These are phyloP conservation scores for Beauveria sp. DNA, from an alignment of 2,329 filamentous ascomycete species.

Conservation along the genomic window DNA sequence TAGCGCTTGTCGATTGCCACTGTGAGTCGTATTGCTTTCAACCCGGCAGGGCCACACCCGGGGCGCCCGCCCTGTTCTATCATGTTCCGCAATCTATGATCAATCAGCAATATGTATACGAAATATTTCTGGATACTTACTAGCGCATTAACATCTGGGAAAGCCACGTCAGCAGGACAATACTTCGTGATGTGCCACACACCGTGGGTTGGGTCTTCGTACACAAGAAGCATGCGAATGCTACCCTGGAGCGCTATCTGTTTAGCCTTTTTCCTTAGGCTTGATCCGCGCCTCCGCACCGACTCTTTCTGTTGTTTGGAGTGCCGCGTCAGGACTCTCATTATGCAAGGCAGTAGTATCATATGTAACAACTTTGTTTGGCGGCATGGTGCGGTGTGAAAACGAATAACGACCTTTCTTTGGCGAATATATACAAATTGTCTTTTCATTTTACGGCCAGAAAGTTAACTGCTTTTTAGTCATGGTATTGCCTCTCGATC, in stretches of 20 bases:
- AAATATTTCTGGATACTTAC: background rate
- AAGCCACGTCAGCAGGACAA: background rate
- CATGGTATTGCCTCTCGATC: too few relatives aligned
- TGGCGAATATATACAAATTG: too few relatives aligned
- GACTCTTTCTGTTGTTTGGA: too few relatives aligned
- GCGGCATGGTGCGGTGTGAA: too few relatives aligned
- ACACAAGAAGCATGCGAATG: background rate
- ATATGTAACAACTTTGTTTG: too few relatives aligned
- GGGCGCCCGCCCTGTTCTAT: background rate
- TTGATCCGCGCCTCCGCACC: too few relatives aligned
- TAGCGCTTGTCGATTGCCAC: too few relatives aligned
- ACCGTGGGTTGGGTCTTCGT: background rate
- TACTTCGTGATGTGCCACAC: background rate
- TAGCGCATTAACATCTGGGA: background rate
- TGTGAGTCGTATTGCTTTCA: background rate
- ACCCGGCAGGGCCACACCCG: background rate
- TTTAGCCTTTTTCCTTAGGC: too few relatives aligned
- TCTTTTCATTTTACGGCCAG: too few relatives aligned
- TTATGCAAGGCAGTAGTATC: too few relatives aligned
- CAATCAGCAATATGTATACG: background rate
- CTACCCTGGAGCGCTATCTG: background rate
- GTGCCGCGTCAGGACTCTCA: too few relatives aligned
- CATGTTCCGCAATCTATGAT: background rate
- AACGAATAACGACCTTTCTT: rapidly evolving
- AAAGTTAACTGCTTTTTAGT: too few relatives aligned